A percentile compares a stretch with the other conserved stretches of the same genome.
Evolutionary conservation across 108 stramenopile species (phyloP).

Genomic region (Aurantiochytrium sp.): DNA sequence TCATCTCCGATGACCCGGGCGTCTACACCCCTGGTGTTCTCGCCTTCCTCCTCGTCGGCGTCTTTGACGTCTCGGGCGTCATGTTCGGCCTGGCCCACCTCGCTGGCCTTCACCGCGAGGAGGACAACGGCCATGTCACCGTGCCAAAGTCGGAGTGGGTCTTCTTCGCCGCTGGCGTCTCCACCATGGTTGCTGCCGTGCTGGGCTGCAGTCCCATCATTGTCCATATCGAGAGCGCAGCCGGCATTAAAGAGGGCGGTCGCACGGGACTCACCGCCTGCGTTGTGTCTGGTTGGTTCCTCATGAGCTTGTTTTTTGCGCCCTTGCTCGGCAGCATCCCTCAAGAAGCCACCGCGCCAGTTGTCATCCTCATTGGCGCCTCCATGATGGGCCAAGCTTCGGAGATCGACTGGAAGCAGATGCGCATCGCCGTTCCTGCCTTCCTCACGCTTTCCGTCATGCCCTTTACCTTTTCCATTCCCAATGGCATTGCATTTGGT

Average conservation of each 20-base stretch:
- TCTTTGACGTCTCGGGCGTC: conserved; percentile 59
- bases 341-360: conserved; percentile 70
- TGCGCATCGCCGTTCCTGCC: conserved; percentile 60
- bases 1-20: conserved; percentile 15
- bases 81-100: conserved; percentile 52
- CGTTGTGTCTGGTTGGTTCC: conserved; percentile 47
- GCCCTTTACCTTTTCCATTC: conserved; percentile 64
- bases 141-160: conserved; percentile 48
- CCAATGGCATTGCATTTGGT: conserved; percentile 52
- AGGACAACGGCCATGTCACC: conserved; percentile 23
- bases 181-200: conserved; percentile 43
- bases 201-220: conserved; percentile 54
- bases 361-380: conserved; percentile 64
- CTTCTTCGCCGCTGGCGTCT: conserved; percentile 39
- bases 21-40: conserved; percentile 18
- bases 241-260: conserved; percentile 59
- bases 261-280: conserved; percentile 56
- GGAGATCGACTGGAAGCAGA: conserved; percentile 63
- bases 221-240: conserved; percentile 47
- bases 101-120: conserved; percentile 33
- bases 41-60: conserved; percentile 50
- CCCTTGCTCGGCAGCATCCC: conserved; percentile 72
- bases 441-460: conserved; percentile 72
- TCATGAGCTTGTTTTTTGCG: conserved; percentile 53
- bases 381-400: conserved; percentile 55